Evolutionary conservation across 805 yeast species (phyloP).

Genomic region (Candida railenensis): DNA sequence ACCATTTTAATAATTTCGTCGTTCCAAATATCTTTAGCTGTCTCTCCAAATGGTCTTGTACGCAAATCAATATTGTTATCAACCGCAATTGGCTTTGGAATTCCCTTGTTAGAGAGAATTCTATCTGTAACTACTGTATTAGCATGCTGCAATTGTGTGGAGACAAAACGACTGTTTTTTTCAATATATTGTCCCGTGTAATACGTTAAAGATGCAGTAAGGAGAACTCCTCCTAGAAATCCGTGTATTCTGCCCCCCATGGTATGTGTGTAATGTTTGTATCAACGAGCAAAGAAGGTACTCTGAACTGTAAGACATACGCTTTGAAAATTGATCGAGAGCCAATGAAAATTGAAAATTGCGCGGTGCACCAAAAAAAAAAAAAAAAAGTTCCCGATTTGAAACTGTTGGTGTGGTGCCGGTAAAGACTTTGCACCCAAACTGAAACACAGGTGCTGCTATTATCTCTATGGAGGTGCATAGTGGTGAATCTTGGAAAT

Average conservation of each 20-base stretch:
- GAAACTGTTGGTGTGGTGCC: no score
- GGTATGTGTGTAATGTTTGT: slow-evolving; percentile 2
- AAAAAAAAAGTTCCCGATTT: no score
- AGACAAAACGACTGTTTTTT: slow-evolving; percentile 45
- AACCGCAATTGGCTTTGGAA: slow-evolving; percentile 44
- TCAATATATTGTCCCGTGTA: slow-evolving; percentile 58
- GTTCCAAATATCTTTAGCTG: slow-evolving; percentile 78
- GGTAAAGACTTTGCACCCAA: no score
- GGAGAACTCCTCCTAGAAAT: slow-evolving; percentile 51
- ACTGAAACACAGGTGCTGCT: no score
- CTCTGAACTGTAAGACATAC: no score
- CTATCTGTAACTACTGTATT: slow-evolving; percentile 51
- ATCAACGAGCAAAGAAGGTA: slow-evolving; percentile 1
- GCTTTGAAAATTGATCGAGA: neutral
- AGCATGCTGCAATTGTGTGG: slow-evolving; percentile 47
- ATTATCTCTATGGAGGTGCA: no score
- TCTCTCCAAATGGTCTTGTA: slow-evolving; percentile 49
- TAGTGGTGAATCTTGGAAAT: no score
- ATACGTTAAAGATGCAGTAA: slow-evolving; percentile 62
- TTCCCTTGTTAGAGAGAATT: slow-evolving; percentile 48
- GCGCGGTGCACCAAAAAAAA: neutral
- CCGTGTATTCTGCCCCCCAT: slow-evolving; percentile 47
- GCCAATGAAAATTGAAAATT: neutral
- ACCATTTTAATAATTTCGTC: slow-evolving; percentile 64
- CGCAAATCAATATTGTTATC: slow-evolving; percentile 23